Base-by-base conservation (phyloP, 2,329 filamentous ascomycete species). In the Fusarium acutatum region DNA sequence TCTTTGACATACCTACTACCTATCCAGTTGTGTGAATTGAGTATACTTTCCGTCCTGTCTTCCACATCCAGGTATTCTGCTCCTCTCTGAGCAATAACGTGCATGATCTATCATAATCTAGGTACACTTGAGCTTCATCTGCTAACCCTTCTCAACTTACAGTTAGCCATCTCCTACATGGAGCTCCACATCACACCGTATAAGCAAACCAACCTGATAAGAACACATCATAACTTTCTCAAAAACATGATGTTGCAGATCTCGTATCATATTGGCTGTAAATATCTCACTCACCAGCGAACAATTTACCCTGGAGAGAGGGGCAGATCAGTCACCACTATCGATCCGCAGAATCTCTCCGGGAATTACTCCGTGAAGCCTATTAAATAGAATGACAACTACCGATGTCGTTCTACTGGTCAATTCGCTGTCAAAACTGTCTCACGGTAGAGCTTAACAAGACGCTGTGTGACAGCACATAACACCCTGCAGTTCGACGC, bases 341-440 rank as follows among this genome's bases (percentile, higher is more conserved):
- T 69, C 34, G 64, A 72, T 63, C 64, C 65, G 58, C 56, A 72
- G 32, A 67, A 75, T 73, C 61, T 78, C 76, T 72, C 75, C 76
- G 76, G 76, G 68, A 78, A 78, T 77, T 78, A 78, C 76, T 78
- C 76, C 76, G 76, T 71, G 64, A 58, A 30, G 50, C 60, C 61
- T 72, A 75, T 75, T 74, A 73, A 67, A 63, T 67, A 69, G 35
- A 52, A 65, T 62, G 37, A 56, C 35, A 69, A 47, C 60, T 63
- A 60, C 56, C 61, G 37, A 60, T 72, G 49, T 53, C 38, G 52
- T 28, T 46, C 47, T 34, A 6, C 28, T 38, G 9, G 54, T 38
- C 38, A 50, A 71, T 41, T 57, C 53, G 35, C 46, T 43, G 47
- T 57, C 41, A 67, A 41, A 41, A 35, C 49, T 60, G 56, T 56